These are phyloP conservation scores for Dictyostelium capitatum DNA, from an alignment of 78 protist species.

Conservation along the genomic window DNA sequence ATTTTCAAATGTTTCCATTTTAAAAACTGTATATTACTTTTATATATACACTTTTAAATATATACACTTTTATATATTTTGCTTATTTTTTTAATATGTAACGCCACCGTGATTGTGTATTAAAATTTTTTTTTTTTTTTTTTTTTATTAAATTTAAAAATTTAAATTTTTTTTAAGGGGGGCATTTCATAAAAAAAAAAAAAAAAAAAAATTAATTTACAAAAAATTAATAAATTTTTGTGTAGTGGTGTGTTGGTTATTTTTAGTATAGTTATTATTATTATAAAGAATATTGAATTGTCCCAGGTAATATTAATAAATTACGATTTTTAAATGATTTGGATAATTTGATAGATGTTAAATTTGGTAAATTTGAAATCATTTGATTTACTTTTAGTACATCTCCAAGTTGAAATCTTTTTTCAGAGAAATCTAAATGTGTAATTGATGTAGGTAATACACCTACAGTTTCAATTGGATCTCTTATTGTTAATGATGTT, in stretches of 20 bases:
- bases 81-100: background rate
- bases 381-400: too few relatives aligned
- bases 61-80: background rate
- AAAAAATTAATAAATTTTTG: background rate
- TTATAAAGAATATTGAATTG: background rate
- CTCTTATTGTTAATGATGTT: background rate
- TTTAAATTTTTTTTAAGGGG: too few relatives aligned
- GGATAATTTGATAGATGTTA: too few relatives aligned
- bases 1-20: slow-evolving; percentile 29
- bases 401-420: too few relatives aligned
- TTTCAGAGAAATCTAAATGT: too few relatives aligned
- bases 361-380: too few relatives aligned
- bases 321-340: too few relatives aligned
- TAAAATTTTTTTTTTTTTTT: background rate
- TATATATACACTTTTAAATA: too few relatives aligned
- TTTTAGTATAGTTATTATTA: too few relatives aligned
- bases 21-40: background rate
- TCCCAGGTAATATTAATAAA: too few relatives aligned
- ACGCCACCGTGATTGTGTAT: background rate
- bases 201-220: background rate
- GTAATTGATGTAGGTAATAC: too few relatives aligned
- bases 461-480: too few relatives aligned
- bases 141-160: background rate
- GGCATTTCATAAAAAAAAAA: background rate
- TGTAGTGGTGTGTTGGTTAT: background rate